These are phyloP conservation scores for Allium cepa DNA, from an alignment of 106 monocot species.

Conservation along the genomic window DNA sequence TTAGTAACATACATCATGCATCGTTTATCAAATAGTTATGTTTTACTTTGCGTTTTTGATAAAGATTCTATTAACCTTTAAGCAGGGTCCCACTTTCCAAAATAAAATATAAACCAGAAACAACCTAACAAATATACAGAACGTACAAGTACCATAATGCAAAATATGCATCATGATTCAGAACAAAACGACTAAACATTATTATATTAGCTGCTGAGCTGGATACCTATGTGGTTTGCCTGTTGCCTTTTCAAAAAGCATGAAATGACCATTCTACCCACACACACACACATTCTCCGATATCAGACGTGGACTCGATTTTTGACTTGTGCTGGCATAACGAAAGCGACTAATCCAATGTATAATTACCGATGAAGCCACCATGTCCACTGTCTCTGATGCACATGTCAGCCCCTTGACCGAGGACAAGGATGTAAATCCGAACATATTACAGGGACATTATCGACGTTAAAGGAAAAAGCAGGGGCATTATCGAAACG, in stretches of 20 bases:
- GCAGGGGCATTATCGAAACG: not conserved
- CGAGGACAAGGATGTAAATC: not conserved
- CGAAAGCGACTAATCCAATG: not conserved
- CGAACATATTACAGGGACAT: not conserved
- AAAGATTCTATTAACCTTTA: too few species aligned
- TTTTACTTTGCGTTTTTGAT: too few species aligned
- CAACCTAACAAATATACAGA: not conserved
- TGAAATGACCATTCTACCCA: not conserved
- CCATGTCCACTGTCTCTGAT: not conserved
- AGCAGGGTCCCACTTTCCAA: too few species aligned
- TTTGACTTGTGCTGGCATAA: constrained; percentile 5
- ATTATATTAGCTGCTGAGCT: too few species aligned
- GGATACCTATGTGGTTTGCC: constrained; percentile 4
- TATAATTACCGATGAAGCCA: not conserved
- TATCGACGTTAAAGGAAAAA: not conserved
- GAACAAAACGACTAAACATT: not conserved
- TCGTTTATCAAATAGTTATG: too few species aligned
- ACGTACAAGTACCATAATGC: not conserved
- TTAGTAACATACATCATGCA: too few species aligned
- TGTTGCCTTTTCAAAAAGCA: not conserved
- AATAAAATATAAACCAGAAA: too few species aligned
- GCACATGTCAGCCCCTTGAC: not conserved
- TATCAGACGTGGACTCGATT: not conserved
- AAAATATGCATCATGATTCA: not conserved
- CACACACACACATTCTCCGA: not conserved